Conservation (phyloP, 306 rosid species). For the Abrus precatorius region DNA sequence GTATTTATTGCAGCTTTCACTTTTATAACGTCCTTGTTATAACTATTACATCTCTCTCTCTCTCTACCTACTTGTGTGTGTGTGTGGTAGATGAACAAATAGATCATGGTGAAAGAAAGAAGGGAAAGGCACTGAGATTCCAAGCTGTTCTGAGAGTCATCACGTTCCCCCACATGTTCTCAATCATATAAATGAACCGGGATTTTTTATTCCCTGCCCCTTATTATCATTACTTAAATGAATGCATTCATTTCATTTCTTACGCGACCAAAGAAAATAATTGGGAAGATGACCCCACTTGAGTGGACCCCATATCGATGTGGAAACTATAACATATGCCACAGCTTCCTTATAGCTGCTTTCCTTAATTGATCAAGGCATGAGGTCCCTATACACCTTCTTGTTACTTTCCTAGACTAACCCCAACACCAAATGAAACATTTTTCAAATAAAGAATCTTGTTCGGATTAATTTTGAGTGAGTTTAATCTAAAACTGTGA, state of each 20-base stretch:
- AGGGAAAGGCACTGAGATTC: slow-evolving; percentile 56
- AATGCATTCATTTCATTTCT: slow-evolving; percentile 25
- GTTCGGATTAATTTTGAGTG: too few relatives aligned
- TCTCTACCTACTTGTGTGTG: not conserved
- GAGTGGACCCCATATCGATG: not conserved
- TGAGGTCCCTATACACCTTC: slow-evolving; percentile 31
- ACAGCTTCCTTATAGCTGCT: slow-evolving; percentile 26
- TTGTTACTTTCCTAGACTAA: slow-evolving; percentile 12
- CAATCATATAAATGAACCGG: slow-evolving; percentile 47
- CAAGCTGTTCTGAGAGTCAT: slow-evolving; percentile 46
- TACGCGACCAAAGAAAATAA: slow-evolving; percentile 6
- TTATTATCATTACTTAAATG: not conserved
- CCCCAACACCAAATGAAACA: slow-evolving; percentile 19
- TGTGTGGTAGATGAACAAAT: slow-evolving; percentile 25
- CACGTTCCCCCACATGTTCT: slow-evolving; percentile 73
- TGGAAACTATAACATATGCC: slow-evolving; percentile 26
- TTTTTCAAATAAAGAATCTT: not conserved
- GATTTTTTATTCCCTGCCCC: slow-evolving; percentile 43
- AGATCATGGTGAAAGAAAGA: slow-evolving; percentile 45
- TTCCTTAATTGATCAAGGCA: slow-evolving; percentile 38
- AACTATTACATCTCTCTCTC: slow-evolving; percentile 15
- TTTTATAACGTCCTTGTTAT: slow-evolving; percentile 49
- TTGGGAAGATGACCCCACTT: slow-evolving; percentile 28
- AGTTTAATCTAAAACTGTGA: too few relatives aligned
- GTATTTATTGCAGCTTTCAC: slow-evolving; percentile 59